Base-by-base conservation (phyloP, 352 stramenopile species). In the Phytophthora idaei region DNA sequence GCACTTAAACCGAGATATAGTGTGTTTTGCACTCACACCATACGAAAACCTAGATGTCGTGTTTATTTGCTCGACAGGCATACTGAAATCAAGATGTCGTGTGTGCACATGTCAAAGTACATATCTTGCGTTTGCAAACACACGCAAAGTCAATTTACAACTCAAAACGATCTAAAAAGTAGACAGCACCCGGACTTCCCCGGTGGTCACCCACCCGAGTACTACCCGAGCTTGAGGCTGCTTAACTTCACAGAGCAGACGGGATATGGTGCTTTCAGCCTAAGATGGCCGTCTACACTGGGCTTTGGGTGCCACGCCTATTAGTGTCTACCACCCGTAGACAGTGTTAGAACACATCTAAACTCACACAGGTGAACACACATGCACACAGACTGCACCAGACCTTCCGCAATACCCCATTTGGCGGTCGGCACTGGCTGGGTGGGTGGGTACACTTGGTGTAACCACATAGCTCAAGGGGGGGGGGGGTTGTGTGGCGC, bases 201-300 rank as follows among this genome's bases (percentile, higher is more conserved):
- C 49, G 49, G 49, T 56, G 49, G 49, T 56, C 49, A 56, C 49
- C 49, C 49, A 56, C 49, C 49, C 49, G 49, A 56, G 49, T 56
- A 56, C 49, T 56, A 56, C 49, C 49, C 49, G 49, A 56, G 17
- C 17, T 21, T 21, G 17, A 21, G 17, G 17, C 17, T 21, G 49
- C 47, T 46, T 57, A 57, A 57, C 50, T 57, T 57, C 50, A 57
- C 32, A 57, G 51, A 58, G 51, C 51, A 37, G 27, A 58, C 51
- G 51, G 51, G 52, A 59, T 59, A 59, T 59, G 52, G 52, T 59
- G 52, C 32, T 59, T 39, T 59, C 52, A 59, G 52, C 52, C 52
- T 49, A 59, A 59, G 52, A 59, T 59, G 45, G 51, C 36, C 51
- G 51, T 48, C 29, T 55, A 54, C 47, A 51, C 25, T 21, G 4